Base-by-base conservation (phyloP, 345 rosid genomes). In the Hibiscus trionum region DNA sequence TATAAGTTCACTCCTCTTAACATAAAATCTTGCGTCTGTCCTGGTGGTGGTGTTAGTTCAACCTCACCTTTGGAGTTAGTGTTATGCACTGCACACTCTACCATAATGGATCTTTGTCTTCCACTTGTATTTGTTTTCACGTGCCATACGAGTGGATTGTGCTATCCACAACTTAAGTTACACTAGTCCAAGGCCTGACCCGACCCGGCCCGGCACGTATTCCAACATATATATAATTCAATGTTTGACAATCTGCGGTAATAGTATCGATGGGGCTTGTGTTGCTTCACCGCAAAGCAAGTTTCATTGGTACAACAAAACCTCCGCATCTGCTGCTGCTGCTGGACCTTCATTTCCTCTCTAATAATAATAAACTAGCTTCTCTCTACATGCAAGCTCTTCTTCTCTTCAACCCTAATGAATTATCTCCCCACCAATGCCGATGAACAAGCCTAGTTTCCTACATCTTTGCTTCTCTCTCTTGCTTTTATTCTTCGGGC, bases 231-330 rank as follows among this genome's bases (percentile, higher is more conserved):
- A 69, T 69, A 69, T 69, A 56, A 70, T 70, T 70, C 24, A 46
- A 80, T 79, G 81, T 84, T 84, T 89, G 93, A 87, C 86, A 76
- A 76, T 75, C 59, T 78, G 71, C 52, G 74, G 73, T 35, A 35
- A 4, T 35, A 37, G 42, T 47, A 75, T 82, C 69, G 84, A 84
- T 83, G 85, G 72, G 72, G 72, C 72, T 77, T 61, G 31, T 69
- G 74, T 87, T 83, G 58, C 91, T 88, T 90, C 78, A 88, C 85
- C 90, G 87, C 77, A 82, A 88, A 88, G 93, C 84, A 82, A 88
- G 81, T 71, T 80, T 73, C 84, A 73, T 76, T 77, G 86, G 82
- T 19, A 57, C 11, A 50, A 68, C 42, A 71, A 66, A 66, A 61
- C 53, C 80, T 61, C 87, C 79, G 80, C 84, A 33, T 76, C 83